Evolutionary conservation across 2,329 filamentous ascomycete species (phyloP).

Genomic region (Fusarium cicatricum): DNA sequence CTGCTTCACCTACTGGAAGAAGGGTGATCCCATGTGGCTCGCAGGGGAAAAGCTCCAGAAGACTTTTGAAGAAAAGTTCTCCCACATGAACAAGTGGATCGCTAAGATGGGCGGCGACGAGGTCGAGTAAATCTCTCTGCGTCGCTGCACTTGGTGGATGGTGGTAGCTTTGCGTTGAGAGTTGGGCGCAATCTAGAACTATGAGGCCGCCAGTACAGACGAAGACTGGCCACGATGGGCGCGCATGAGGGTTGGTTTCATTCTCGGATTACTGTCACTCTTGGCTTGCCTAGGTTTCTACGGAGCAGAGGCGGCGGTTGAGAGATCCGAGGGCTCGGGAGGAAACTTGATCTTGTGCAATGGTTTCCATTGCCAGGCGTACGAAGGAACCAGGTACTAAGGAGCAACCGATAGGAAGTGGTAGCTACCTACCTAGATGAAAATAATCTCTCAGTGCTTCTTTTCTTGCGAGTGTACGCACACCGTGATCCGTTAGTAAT

Average conservation of each 20-base stretch:
- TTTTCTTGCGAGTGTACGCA: too few species aligned
- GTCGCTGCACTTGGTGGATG: not conserved
- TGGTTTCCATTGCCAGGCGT: slow-evolving; percentile 11
- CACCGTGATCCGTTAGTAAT: too few species aligned
- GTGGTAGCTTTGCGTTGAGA: not conserved
- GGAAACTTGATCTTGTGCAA: slow-evolving; percentile 7
- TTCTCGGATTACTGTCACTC: slow-evolving; percentile 5
- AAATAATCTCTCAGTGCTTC: not conserved
- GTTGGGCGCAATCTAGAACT: not conserved
- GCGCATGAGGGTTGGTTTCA: not conserved
- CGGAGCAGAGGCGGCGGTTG: not conserved
- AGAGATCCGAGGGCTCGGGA: slow-evolving; percentile 1
- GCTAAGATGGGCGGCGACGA: slow-evolving; percentile 58
- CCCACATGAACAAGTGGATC: slow-evolving; percentile 67
- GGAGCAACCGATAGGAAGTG: slow-evolving; percentile 1
- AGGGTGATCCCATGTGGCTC: slow-evolving; percentile 61
- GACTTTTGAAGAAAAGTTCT: slow-evolving; percentile 66
- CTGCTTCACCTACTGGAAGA: slow-evolving; percentile 70
- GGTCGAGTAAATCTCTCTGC: slow-evolving; percentile 33
- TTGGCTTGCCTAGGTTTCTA: not conserved
- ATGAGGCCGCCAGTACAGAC: not conserved
- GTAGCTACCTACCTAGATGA: not conserved
- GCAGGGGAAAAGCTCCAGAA: slow-evolving; percentile 67
- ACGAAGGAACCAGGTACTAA: slow-evolving; percentile 3
- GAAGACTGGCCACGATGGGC: not conserved